Evolutionary conservation across 139 green algal species (phyloP), one percentile per base, ranked within the genome.

Genomic region (Coelastrella sp.): DNA sequence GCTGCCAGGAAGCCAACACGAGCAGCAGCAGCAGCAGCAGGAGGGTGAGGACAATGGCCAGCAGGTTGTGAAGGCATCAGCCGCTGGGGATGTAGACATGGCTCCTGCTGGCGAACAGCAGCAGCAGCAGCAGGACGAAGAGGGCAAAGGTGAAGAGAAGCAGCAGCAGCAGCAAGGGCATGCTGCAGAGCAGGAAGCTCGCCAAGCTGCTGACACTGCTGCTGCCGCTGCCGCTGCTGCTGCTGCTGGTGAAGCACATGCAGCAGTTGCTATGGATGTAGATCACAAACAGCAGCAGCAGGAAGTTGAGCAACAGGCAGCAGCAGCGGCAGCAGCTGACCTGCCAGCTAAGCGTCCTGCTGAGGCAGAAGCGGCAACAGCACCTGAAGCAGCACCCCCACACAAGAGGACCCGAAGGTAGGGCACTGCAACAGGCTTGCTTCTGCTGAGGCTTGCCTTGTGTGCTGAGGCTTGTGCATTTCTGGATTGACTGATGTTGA

Each of bases 21-120:
- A 66, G 54, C 56, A 54, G 80, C 80, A 77, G 59, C 80, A 23
- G 20, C 80, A 86, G n/a, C n/a, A n/a, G n/a, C n/a, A n/a, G 8
- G 20, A 17, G n/a, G 76, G 23, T 78, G 73, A 10, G 14, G 19
- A 78, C 17, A 5, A n/a, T 7, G 17, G 7, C 3, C 74, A 57
- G 32, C 23, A 57, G 14, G 10, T 6, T n/a, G 23, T 20, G 5
- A 3, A 80, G 22, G 23, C 22, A 32, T 16, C 74, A 8, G 23
- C 22, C 11, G 22, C 74, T 59, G 74, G 3, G 17, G 17, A n/a
- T 76, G 74, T 7, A n/a, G 74, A 16, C 16, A 22, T 22, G 5
- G 74, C 74, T 59, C 22, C 74, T 59, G 74, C 74, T 80, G 74
- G 6, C 20, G 23, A 11, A n/a, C n/a, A n/a, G 16, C 3, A n/a